Evolutionary conservation across 306 rosid genomes (phyloP).

Genomic region (Aeschynomene evenia): DNA sequence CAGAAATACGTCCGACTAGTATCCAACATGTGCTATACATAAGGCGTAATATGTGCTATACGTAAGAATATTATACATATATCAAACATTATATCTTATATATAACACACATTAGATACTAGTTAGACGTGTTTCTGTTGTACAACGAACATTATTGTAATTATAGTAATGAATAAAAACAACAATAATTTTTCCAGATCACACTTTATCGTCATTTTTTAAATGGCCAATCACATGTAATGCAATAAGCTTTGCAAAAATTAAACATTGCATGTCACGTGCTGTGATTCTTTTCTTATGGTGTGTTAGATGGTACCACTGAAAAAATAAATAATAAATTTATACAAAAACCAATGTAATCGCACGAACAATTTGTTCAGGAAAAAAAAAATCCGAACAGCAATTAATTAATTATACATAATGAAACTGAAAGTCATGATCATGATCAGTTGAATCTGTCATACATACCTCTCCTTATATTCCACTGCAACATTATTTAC

Average conservation of each 20-base stretch:
- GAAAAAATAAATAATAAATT: background rate
- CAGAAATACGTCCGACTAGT: no score
- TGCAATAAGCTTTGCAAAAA: background rate
- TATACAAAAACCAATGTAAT: background rate
- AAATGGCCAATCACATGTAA: constrained; percentile 29
- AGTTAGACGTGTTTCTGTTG: no score
- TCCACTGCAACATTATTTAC: no score
- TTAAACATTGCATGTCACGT: constrained; percentile 32
- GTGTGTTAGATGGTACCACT: background rate
- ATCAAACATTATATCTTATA: no score
- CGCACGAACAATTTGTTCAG: background rate
- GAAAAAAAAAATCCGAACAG: background rate
- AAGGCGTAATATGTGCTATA: no score
- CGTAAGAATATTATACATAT: no score
- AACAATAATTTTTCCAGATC: background rate
- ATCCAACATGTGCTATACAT: no score
- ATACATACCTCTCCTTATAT: no score
- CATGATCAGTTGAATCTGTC: background rate
- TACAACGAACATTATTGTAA: no score
- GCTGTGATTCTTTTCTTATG: constrained; percentile 20
- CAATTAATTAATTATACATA: no score
- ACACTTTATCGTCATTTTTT: background rate
- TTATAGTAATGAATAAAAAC: background rate
- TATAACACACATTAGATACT: no score
- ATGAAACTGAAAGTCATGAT: background rate